Evolutionary conservation across 345 rosid genomes (phyloP).

Genomic region (Orychophragmus violaceus): DNA sequence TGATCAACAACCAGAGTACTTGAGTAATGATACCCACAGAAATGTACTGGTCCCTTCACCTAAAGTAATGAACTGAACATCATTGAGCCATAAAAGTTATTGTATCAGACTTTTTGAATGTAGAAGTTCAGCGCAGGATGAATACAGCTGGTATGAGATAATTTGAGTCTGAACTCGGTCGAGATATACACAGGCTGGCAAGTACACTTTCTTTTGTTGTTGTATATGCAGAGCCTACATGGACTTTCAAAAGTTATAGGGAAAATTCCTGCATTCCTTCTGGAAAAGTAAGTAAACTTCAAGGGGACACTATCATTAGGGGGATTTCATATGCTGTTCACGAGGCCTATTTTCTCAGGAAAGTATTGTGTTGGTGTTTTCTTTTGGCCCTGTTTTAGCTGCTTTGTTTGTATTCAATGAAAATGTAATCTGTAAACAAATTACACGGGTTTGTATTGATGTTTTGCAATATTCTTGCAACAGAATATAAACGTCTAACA

Average conservation of each 20-base stretch:
- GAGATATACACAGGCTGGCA: slow-evolving; percentile 67
- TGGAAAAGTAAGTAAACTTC: slow-evolving; percentile 49
- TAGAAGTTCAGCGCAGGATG: slow-evolving; percentile 68
- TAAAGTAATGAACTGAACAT: slow-evolving; percentile 31
- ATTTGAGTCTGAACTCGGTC: slow-evolving; percentile 46
- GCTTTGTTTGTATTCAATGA: too few species aligned
- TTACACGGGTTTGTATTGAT: too few species aligned
- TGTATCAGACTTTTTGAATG: slow-evolving; percentile 55
- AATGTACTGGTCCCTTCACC: slow-evolving; percentile 25
- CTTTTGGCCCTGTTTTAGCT: slow-evolving; percentile 85
- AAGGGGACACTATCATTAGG: slow-evolving; percentile 49
- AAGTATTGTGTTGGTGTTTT: slow-evolving; percentile 66
- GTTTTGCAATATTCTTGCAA: too few species aligned
- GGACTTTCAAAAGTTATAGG: slow-evolving; percentile 37
- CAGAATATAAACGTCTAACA: too few species aligned
- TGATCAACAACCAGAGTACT: slow-evolving; percentile 61
- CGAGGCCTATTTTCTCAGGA: slow-evolving; percentile 56
- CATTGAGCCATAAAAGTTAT: slow-evolving; percentile 67
- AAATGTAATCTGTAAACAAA: too few species aligned
- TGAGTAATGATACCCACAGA: slow-evolving; percentile 26
- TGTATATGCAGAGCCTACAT: slow-evolving; percentile 32
- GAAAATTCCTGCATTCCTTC: slow-evolving; percentile 19
- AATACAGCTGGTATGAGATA: slow-evolving; percentile 51
- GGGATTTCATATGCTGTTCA: slow-evolving; percentile 69
- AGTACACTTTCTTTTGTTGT: slow-evolving; percentile 55